These are phyloP conservation scores for Phytophthora sp. DNA, from an alignment of 352 stramenopile genomes.

Conservation along the genomic window DNA sequence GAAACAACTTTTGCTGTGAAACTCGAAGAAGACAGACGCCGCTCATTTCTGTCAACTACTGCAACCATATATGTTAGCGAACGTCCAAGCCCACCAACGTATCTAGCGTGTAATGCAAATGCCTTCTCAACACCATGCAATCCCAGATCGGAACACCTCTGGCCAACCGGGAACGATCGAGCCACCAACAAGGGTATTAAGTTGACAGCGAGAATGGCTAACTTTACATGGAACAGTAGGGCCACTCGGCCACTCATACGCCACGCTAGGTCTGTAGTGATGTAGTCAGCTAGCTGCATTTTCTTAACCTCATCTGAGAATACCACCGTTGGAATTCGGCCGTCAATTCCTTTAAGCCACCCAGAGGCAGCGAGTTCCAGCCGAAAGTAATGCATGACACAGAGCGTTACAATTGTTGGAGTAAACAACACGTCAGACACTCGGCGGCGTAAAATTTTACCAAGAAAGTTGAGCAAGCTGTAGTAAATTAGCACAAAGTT, in stretches of 20 bases:
- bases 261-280: slow-evolving; percentile 26
- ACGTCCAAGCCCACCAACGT: slow-evolving; percentile 7
- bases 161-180: slow-evolving; percentile 2
- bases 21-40: background rate
- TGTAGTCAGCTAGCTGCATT: slow-evolving; percentile 22
- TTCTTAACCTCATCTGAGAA: slow-evolving; percentile 6
- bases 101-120: slow-evolving; percentile 5
- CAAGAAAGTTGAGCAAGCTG: slow-evolving; percentile 43
- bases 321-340: slow-evolving; percentile 19
- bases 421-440: slow-evolving; percentile 36
- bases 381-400: slow-evolving; percentile 25
- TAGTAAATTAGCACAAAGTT: slow-evolving; percentile 25
- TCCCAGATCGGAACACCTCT: background rate
- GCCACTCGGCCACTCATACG: slow-evolving; percentile 29
- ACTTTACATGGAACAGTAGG: slow-evolving; percentile 33
- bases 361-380: background rate
- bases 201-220: slow-evolving; percentile 35
- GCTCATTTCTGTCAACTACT: slow-evolving; percentile 30
- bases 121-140: slow-evolving; percentile 16
- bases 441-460: slow-evolving; percentile 32
- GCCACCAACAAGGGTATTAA: slow-evolving; percentile 30
- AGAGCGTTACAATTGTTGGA: slow-evolving; percentile 25
- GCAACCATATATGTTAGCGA: slow-evolving; percentile 1
- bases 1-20: background rate
- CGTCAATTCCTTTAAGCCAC: slow-evolving; percentile 7